These are phyloP conservation scores for Ophiostoma sp. DNA, from an alignment of 2,329 filamentous ascomycete species.

Conservation along the genomic window DNA sequence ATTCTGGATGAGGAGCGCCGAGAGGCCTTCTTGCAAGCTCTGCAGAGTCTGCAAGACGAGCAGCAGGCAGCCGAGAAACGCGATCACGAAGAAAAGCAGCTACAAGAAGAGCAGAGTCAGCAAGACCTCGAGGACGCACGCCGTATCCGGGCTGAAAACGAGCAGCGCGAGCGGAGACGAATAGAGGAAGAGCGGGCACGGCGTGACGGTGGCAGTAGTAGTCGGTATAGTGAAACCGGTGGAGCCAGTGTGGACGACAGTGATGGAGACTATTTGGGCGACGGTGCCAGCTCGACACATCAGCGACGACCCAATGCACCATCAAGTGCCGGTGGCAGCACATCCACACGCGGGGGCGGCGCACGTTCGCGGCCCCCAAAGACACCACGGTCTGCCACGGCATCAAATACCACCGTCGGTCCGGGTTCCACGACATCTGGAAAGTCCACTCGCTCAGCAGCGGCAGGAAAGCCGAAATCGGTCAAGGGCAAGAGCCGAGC, in stretches of 20 bases:
- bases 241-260: neutral
- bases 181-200: conserved; percentile 50
- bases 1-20: conserved; percentile 87
- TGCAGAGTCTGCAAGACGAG: conserved; percentile 79
- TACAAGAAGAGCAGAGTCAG: conserved; percentile 52
- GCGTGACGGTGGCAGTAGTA: conserved; percentile 41
- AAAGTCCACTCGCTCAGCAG: neutral
- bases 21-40: conserved; percentile 79
- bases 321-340: conserved; percentile 32
- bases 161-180: conserved; percentile 48
- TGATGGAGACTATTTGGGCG: conserved; percentile 16
- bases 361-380: conserved; percentile 32
- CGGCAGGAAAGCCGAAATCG: conserved; percentile 15
- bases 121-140: conserved; percentile 54
- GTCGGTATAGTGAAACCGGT: neutral
- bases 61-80: conserved; percentile 64
- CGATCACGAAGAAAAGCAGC: conserved; percentile 54
- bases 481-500: conserved; percentile 19
- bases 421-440: neutral
- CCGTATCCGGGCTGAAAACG: conserved; percentile 52
- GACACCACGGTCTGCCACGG: neutral
- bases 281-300: conserved; percentile 41
- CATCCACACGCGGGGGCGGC: conserved; percentile 32
- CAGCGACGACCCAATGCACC: conserved; percentile 60
- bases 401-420: neutral